A percentile compares a stretch with the other conserved stretches of the same genome.
Evolutionary conservation across 805 yeast genomes (phyloP).

Genomic region (Suhomyces sp.): DNA sequence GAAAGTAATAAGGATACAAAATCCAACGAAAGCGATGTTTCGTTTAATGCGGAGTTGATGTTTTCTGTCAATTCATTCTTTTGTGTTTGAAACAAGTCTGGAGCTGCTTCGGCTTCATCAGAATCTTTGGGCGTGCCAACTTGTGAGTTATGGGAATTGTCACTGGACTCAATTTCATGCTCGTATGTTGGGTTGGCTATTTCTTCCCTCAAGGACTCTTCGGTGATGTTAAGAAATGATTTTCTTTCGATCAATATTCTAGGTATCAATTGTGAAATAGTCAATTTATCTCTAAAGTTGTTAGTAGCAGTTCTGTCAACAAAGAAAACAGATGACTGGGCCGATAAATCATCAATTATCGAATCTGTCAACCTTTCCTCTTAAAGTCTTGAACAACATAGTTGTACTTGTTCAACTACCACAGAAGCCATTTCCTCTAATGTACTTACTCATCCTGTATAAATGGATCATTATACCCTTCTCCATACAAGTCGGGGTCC

Average conservation of each 20-base stretch:
- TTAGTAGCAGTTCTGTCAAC: slow-evolving; percentile 12
- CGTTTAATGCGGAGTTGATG: slow-evolving; percentile 74
- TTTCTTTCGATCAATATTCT: slow-evolving; percentile 58
- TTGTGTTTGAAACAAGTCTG: slow-evolving; percentile 46
- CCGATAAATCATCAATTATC: too few relatives aligned
- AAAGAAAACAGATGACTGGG: too few relatives aligned
- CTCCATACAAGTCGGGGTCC: slow-evolving; percentile 30
- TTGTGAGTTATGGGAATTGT: slow-evolving; percentile 2
- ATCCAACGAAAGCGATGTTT: slow-evolving; percentile 83
- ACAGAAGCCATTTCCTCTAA: too few relatives aligned
- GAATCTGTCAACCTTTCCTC: too few relatives aligned
- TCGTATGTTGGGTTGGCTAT: slow-evolving; percentile 24
- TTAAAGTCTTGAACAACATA: too few relatives aligned
- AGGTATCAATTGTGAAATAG: slow-evolving; percentile 57
- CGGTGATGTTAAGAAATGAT: slow-evolving; percentile 58
- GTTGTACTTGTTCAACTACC: not conserved
- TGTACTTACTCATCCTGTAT: slow-evolving; percentile 43
- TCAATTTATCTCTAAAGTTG: slow-evolving; percentile 37
- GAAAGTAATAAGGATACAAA: slow-evolving; percentile 82
- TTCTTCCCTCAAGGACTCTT: slow-evolving; percentile 50
- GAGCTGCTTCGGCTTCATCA: slow-evolving; percentile 18
- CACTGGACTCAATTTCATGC: slow-evolving; percentile 4
- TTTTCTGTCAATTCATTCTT: slow-evolving; percentile 53
- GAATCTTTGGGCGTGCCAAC: not conserved
- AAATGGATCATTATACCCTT: slow-evolving; percentile 35